These are phyloP conservation scores for Scopulariopsis brevicaulis DNA, from an alignment of 2,329 filamentous ascomycete species.

Conservation along the genomic window DNA sequence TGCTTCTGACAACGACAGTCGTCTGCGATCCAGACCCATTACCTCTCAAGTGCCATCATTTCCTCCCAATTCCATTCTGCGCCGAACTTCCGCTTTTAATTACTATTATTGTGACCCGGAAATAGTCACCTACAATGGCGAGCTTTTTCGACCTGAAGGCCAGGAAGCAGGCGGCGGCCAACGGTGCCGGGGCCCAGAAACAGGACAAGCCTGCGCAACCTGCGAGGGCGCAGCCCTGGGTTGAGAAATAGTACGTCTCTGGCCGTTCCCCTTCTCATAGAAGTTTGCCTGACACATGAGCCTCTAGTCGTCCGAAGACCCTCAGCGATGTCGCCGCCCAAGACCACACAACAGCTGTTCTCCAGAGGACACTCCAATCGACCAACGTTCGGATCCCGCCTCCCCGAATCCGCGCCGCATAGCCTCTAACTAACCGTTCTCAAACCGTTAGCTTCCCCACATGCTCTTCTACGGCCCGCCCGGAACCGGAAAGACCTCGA, in stretches of 20 bases:
- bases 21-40: background rate
- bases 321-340: slow-evolving; percentile 93
- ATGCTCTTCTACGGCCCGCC: slow-evolving; percentile 99
- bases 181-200: slow-evolving; percentile 50
- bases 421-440: background rate
- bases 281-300: background rate
- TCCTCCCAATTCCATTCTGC: background rate
- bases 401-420: background rate
- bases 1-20: background rate
- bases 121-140: slow-evolving; percentile 49
- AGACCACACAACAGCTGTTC: slow-evolving; percentile 90
- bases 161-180: slow-evolving; percentile 62
- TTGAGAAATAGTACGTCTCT: slow-evolving; percentile 83
- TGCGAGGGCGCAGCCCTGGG: slow-evolving; percentile 77
- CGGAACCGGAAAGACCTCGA: slow-evolving; percentile 95
- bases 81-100: background rate
- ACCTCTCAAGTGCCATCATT: background rate
- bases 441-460: slow-evolving; percentile 61
- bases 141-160: slow-evolving; percentile 96
- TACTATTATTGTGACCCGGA: background rate
- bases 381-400: slow-evolving; percentile 54
- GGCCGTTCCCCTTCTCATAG: slow-evolving; percentile 14
- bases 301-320: slow-evolving; percentile 72
- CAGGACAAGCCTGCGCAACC: slow-evolving; percentile 46
- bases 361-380: slow-evolving; percentile 86